Evolutionary conservation across 306 rosid species (phyloP).

Genomic region (Corylus heterophylla): DNA sequence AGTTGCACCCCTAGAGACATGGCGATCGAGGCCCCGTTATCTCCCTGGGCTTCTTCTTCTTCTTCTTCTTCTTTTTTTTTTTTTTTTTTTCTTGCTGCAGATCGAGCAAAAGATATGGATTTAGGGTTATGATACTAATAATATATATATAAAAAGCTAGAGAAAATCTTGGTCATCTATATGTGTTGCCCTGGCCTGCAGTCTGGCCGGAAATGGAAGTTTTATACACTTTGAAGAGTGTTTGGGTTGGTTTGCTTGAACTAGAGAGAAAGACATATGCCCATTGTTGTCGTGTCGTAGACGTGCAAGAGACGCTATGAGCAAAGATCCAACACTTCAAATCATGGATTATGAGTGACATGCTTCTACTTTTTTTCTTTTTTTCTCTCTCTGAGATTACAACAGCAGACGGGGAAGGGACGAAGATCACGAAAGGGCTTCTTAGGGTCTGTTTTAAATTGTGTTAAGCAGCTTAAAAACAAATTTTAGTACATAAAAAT

Average conservation of each 20-base stretch:
- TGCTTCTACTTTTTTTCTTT: neutral
- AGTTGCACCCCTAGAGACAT: constrained; percentile 70
- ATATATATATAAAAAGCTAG: no score
- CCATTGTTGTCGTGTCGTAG: neutral
- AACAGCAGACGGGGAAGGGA: no score
- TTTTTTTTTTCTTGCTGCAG: constrained; percentile 8
- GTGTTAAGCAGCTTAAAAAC: no score
- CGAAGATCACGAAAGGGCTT: no score
- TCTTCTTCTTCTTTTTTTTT: constrained; percentile 15
- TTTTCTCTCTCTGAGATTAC: no score
- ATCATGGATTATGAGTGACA: neutral
- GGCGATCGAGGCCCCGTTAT: neutral
- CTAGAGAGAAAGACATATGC: neutral
- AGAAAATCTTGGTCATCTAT: neutral
- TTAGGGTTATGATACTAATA: neutral
- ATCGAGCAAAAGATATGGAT: constrained; percentile 10
- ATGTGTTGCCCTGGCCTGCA: no score
- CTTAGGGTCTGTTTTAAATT: no score
- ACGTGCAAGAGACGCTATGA: neutral
- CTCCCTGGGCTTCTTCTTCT: constrained; percentile 15
- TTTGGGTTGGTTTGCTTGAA: neutral
- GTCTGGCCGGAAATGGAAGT: neutral
- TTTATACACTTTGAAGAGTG: neutral
- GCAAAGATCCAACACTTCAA: neutral
- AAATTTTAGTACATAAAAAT: no score